These are phyloP conservation scores for Sphagnum magellanicum DNA, from an alignment of 228 moss, liverwort and hornwort species.

Conservation along the genomic window DNA sequence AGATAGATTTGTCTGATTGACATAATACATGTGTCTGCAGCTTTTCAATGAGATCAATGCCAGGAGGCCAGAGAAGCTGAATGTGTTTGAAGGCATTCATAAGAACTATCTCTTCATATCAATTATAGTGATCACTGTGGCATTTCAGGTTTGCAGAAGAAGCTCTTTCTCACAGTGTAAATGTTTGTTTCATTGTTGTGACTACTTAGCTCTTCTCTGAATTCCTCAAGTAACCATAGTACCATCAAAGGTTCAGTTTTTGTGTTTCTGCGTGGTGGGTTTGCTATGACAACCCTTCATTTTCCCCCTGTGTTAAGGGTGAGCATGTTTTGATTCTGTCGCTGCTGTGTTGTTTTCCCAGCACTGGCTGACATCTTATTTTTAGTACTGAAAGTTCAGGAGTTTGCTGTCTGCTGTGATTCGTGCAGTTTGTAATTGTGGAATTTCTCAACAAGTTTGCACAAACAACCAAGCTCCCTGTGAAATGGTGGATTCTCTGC, in stretches of 20 bases:
- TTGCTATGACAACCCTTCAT: no score
- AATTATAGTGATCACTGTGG: conserved; percentile 17
- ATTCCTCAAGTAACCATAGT: no score
- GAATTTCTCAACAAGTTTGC: conserved; percentile 15
- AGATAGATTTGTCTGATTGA: not conserved
- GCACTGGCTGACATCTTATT: no score
- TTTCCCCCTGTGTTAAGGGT: no score
- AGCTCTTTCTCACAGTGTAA: not conserved
- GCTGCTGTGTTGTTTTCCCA: no score
- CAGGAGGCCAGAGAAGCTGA: conserved; percentile 27
- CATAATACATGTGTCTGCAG: conserved; percentile 2
- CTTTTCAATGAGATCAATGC: conserved; percentile 43
- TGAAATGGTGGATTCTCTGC: not conserved
- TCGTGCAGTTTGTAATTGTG: conserved; percentile 20
- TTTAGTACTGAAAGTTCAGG: no score
- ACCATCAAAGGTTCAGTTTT: no score
- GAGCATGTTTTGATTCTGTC: not conserved
- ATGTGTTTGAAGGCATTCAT: conserved; percentile 29
- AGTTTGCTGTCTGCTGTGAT: not conserved
- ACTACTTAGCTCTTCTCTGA: not conserved
- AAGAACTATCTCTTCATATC: conserved; percentile 26
- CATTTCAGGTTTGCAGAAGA: conserved; percentile 12
- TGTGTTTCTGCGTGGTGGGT: no score
- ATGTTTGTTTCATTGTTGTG: not conserved
- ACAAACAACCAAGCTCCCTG: not conserved